Base-by-base conservation (phyloP, 805 yeast species). In the Limtongia smithiae region DNA sequence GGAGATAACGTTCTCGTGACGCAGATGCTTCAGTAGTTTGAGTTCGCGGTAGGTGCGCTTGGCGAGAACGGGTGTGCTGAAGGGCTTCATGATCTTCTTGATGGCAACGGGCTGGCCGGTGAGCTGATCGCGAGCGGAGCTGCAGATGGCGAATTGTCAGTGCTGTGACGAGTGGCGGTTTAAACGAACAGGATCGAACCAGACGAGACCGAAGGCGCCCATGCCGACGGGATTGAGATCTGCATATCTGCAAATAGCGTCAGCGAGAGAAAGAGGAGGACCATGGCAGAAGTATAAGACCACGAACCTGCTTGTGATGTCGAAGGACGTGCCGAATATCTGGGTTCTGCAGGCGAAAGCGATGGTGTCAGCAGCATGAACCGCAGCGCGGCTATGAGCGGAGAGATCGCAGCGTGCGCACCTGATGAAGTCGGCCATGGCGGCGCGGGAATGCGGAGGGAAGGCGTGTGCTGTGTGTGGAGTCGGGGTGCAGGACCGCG, bases 121-220 rank as follows among this genome's bases (percentile, higher is more conserved):
- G 53, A 90, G 77, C 60, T 83, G 86, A 69, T 93, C 98, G 48
- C 83, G 80, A 1, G 98, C 99, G 7, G 96, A 88, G 66, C 64
- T 60, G 36, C 9, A 37, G 7, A 15, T 28, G 24, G 28, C 18
- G 9, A 30, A 14, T 39, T 6, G 32, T 12, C 12, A 5, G 39
- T n/a, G 39, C 15, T 8, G 27, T 8, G 12, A 17, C 11, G 18
- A 22, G 12, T 17, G 6, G 20, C 14, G 27, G 15, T 24, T 21
- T 9, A n/a, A 14, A 27, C 20, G 33, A 11, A 21, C 15, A 12
- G 24, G 17, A 7, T 36, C 63, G 25, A 55, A 60, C 63, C 98
- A 93, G 34, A 93, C 99, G 17, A 93, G 76, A 4, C 99, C 99
- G 66, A 93, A 93, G 6, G 98, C 98, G 22, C 99, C 99, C 99